A percentile compares a stretch with the other conserved stretches of the same genome.
Conservation (phyloP, 805 yeast species). For the Candida oleophila region DNA sequence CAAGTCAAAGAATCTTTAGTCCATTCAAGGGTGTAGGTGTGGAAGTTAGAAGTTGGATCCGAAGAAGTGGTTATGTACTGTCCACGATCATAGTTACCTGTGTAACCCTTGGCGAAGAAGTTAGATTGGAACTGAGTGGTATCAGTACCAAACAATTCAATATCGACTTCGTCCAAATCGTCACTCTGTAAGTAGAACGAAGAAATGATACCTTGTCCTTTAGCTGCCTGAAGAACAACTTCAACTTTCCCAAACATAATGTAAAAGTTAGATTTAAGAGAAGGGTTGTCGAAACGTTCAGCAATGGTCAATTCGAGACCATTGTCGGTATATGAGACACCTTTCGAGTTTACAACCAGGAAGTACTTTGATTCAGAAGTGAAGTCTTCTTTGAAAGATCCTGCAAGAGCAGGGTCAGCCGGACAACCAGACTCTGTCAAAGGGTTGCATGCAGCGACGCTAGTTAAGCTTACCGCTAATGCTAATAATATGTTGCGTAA, state of each 20-base stretch:
- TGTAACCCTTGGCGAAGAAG: conserved; percentile 78
- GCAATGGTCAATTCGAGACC: conserved; percentile 66
- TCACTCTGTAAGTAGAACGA: conserved; percentile 79
- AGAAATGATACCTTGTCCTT: conserved; percentile 78
- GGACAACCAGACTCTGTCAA: conserved; percentile 22
- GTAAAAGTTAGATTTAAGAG: conserved; percentile 73
- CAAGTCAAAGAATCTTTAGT: conserved; percentile 61
- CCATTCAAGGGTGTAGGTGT: conserved; percentile 88
- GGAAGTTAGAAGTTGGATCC: conserved; percentile 58
- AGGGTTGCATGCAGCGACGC: conserved; percentile 24
- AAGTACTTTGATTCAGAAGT: conserved; percentile 19
- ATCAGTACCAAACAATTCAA: conserved; percentile 87
- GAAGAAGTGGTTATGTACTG: conserved; percentile 56
- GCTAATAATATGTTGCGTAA: background rate
- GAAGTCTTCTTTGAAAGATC: conserved; percentile 31
- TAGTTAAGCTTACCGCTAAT: background rate
- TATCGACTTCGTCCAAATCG: conserved; percentile 85
- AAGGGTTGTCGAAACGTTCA: conserved; percentile 72
- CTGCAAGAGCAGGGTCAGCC: conserved; percentile 27
- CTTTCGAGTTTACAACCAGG: conserved; percentile 15
- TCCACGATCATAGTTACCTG: conserved; percentile 79
- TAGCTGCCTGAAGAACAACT: conserved; percentile 66
- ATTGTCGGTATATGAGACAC: conserved; percentile 38
- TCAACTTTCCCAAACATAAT: conserved; percentile 88
- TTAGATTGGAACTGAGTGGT: conserved; percentile 71